Evolutionary conservation across 768 basidiomycete genomes (phyloP), one percentile per base, ranked within the genome.

Genomic region (Boletus rubroflammeus): DNA sequence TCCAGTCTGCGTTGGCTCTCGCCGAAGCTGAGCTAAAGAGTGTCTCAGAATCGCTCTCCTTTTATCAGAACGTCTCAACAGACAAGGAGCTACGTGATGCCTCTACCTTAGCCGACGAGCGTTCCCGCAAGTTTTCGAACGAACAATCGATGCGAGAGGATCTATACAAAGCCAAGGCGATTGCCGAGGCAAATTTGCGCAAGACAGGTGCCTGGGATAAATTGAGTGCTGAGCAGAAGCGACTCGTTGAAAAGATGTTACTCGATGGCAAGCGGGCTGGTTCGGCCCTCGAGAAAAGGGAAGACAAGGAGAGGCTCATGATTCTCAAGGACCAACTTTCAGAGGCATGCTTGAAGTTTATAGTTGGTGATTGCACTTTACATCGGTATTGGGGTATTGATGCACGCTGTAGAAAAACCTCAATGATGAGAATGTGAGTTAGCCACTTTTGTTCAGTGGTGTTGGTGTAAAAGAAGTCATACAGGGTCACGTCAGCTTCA

Each of bases 11-110:
- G 10, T 80, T 92, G n/a, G 80, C 85, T 1, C 62, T 76, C 23
- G 80, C 78, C 11, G 86, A 90, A 47, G 79, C 84, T 19, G 67
- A 75, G 17, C 73, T 84, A 25, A 79, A 83, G 43, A 57, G 66
- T 8, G 66, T 73, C 32, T 70, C 75, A 3, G 85, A 87, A 56
- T 84, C 84, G 0, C 75, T 90, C 10, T 70, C 76, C 0, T 93
- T 94, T 73, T 88, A 91, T 64, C 86, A 89, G 64, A 88, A 91
- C 56, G 88, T 93, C 31, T 86, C 88, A 15, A 75, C 84, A 0
- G 75, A 77, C 48, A 84, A 90, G 66, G 82, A 79, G 47, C 76
- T 93, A 13, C 81, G 92, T 6, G 90, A 93, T 65, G 88, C 90
- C 2, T 85, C 88, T 6, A 90, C 83, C 54, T 79, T 78, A 29